phyloP scores from a whole-genome alignment of 139 green algal species.

The Spirogloea muscicola region DNA sequence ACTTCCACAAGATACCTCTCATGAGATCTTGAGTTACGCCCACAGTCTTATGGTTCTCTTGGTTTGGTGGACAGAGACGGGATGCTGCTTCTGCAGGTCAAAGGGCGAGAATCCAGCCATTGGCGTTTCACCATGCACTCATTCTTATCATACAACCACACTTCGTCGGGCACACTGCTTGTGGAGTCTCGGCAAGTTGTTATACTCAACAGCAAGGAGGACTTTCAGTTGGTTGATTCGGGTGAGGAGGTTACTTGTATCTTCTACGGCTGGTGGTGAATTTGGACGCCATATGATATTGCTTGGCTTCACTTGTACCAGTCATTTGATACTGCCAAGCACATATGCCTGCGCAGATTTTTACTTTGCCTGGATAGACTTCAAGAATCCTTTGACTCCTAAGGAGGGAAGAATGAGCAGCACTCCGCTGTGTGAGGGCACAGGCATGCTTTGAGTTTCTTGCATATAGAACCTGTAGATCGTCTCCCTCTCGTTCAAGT shows the following conservation, averaged over 20 bases:
- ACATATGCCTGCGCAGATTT: constrained; percentile 1
- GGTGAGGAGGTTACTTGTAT: not conserved
- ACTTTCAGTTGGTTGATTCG: constrained; percentile 8
- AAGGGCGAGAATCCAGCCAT: not conserved
- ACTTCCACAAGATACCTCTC: too few relatives aligned
- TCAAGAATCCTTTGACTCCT: constrained; percentile 20
- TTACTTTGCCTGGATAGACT: constrained; percentile 21
- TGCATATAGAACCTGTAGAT: too few relatives aligned
- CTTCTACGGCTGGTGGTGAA: not conserved
- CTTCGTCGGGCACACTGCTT: not conserved
- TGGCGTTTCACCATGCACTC: not conserved
- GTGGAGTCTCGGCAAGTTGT: constrained; percentile 5
- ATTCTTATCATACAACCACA: constrained; percentile 35
- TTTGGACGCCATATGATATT: not conserved
- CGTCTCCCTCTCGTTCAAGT: too few relatives aligned
- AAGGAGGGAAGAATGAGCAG: too few relatives aligned
- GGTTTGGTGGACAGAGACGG: not conserved
- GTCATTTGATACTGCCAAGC: not conserved
- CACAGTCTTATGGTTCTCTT: not conserved
- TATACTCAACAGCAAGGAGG: not conserved
- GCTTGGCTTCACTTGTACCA: not conserved
- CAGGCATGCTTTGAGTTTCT: too few relatives aligned
- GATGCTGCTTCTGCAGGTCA: constrained; percentile 17
- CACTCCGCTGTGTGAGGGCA: too few relatives aligned
- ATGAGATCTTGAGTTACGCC: not conserved